Conservation (phyloP, 305 asterid genomes). For the Fraxinus greggii region DNA sequence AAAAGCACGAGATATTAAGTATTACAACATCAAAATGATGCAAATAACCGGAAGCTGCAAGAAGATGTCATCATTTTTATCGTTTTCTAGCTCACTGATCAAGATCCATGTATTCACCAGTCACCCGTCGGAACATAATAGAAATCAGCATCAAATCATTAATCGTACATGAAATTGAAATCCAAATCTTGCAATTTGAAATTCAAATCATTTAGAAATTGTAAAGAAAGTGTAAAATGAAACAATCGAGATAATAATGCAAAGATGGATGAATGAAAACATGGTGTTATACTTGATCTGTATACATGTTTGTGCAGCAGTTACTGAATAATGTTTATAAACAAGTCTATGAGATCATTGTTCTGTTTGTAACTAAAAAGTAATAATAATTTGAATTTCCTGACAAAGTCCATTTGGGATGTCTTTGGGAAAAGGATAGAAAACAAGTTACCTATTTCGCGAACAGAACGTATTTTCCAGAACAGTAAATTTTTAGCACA, state of each 20-base stretch:
- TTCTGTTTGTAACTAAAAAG: not conserved
- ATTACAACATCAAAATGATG: not conserved
- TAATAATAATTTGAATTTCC: not conserved
- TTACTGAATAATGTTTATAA: not conserved
- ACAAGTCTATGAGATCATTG: not conserved
- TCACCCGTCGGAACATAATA: slow-evolving; percentile 37
- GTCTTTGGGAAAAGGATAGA: not conserved
- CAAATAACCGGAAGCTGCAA: not conserved
- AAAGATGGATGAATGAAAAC: not conserved
- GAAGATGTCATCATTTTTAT: not conserved
- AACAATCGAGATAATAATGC: not conserved
- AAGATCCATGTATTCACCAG: slow-evolving; percentile 69
- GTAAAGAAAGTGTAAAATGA: not conserved
- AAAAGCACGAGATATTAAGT: not conserved
- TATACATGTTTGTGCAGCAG: not conserved
- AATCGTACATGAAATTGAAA: not conserved
- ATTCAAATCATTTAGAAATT: not conserved
- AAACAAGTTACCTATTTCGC: not conserved
- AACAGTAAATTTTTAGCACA: not conserved
- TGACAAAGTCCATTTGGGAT: not conserved
- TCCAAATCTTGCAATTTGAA: not conserved
- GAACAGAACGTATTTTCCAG: not conserved
- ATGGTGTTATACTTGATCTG: not conserved
- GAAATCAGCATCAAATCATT: not conserved
- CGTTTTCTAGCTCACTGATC: slow-evolving; percentile 29